Evolutionary conservation across 2,329 filamentous ascomycete genomes (phyloP).

Genomic region (Nakataea oryzae): DNA sequence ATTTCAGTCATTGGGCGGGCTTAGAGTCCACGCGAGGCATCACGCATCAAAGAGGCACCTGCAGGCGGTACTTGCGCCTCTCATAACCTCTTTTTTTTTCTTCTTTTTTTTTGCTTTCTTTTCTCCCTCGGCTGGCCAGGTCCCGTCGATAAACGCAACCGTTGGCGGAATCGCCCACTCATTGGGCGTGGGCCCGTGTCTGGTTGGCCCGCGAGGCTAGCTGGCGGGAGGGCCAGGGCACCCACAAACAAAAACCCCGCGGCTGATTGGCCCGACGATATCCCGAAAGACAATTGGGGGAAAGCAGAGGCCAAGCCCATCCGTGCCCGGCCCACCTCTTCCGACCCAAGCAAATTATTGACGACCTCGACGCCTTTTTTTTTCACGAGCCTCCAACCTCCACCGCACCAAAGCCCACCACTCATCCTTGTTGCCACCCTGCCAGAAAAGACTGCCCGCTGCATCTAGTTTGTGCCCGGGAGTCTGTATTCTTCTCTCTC

Average conservation of each 20-base stretch:
- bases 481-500: background rate
- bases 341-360: background rate
- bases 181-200: background rate
- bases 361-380: conserved; percentile 2
- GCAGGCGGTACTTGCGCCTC: too few relatives aligned
- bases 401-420: background rate
- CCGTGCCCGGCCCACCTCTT: background rate
- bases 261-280: background rate
- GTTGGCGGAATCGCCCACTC: background rate
- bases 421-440: background rate
- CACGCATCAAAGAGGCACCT: background rate
- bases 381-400: background rate
- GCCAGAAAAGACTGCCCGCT: background rate
- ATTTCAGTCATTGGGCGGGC: too few relatives aligned
- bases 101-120: background rate
- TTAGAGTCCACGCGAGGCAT: background rate
- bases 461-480: background rate
- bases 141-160: background rate
- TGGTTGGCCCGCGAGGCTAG: background rate
- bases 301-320: background rate
- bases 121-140: too few relatives aligned
- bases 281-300: background rate
- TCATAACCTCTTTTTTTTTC: background rate
- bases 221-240: background rate
- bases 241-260: background rate